These are phyloP conservation scores for Eimeria sp. DNA, from an alignment of 169 alveolate species.

Conservation along the genomic window DNA sequence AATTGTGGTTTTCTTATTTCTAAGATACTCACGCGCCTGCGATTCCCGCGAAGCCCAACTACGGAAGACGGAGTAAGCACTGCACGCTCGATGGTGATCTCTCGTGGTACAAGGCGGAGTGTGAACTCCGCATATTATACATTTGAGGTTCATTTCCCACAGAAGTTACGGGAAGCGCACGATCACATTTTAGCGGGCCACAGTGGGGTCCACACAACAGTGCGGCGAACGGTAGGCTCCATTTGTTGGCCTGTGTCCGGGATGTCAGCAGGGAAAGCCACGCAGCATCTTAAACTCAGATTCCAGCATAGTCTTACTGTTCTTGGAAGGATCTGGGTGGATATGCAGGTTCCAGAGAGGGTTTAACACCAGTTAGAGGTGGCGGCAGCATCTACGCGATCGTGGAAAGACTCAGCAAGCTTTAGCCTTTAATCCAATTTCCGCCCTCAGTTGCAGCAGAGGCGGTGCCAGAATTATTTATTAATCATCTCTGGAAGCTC, in stretches of 20 bases:
- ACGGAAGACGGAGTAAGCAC: background rate
- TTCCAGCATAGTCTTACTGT: background rate
- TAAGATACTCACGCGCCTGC: background rate
- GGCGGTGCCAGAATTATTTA: background rate
- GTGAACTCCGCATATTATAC: background rate
- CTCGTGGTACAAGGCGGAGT: background rate
- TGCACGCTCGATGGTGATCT: background rate
- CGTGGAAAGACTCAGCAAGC: background rate
- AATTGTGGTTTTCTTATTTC: too few species aligned
- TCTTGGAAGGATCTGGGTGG: background rate
- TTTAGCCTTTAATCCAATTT: background rate
- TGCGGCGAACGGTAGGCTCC: background rate
- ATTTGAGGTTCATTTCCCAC: background rate
- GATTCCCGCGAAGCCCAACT: too few species aligned
- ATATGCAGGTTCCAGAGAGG: background rate
- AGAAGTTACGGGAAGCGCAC: background rate
- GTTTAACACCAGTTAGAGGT: background rate
- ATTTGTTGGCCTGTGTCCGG: background rate
- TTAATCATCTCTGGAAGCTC: background rate
- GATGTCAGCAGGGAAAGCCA: background rate
- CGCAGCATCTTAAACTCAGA: background rate
- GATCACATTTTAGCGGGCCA: background rate
- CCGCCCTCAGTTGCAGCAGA: background rate
- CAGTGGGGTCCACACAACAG: background rate
- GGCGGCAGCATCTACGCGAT: background rate